Base-by-base conservation (phyloP, 257 asterid genomes). In the Euphrasia confusa region DNA sequence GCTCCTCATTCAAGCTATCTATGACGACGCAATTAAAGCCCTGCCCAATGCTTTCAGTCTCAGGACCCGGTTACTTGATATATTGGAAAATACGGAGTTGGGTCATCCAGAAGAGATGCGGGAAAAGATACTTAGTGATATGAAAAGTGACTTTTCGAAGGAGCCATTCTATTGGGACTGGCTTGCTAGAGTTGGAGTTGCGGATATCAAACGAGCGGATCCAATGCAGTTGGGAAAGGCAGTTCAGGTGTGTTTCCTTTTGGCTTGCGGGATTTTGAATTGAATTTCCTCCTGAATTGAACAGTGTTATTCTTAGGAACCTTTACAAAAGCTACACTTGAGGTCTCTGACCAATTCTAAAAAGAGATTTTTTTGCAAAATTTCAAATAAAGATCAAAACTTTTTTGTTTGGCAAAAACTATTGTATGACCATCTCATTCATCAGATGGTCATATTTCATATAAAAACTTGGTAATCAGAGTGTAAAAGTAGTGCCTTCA, bases 121-220 rank as follows among this genome's bases (percentile, higher is more conserved):
- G 47, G 70, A 69, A 47, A 78, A 68, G 67, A 84, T 92, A 71
- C 84, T 81, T 27, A 66, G 72, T 66, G 94, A 83, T 78, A 65
- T 92, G 87, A 81, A 75, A 78, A 72, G 72, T 68, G 90, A 87
- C 65, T 92, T 89, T 60, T 73, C 84, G 0, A 69, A 71, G 72
- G 81, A 81, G 18, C 91, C 96, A 11, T 37, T 32, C 27, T 92
- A 86, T 74, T 92, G 97, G 97, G 94, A 92, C 70, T 92, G 99
- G 99, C 83, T 86, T 53, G 97, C 97, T 13, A 81, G 93, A 72
- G 71, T 35, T 64, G 87, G 79, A 78, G 63, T 66, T 70, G 63
- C 66, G 27, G 80, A 67, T 45, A 44, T 44, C 9, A 75, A 74
- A 61, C 81, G 56, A 35, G 62, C 54, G 39, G 76, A 62, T 50